phyloP scores from a whole-genome alignment of 2,329 filamentous ascomycete genomes.

The Fusarium caatingaense region DNA sequence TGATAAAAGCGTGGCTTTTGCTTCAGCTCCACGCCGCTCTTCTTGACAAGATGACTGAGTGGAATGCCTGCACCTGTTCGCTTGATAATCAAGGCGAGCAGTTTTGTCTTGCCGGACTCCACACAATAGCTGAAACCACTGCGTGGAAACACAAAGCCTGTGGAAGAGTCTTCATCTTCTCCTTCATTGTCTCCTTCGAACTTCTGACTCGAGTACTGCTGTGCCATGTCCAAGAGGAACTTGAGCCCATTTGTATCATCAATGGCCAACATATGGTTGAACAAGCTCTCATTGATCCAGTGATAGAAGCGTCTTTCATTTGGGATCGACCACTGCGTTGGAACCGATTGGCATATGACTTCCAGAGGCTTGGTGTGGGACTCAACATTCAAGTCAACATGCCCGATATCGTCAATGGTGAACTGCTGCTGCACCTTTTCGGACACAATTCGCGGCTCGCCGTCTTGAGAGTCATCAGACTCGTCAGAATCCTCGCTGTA shows the following conservation, averaged over 20 bases:
- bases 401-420: slow-evolving; percentile 80
- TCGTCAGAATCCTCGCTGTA: slow-evolving; percentile 44
- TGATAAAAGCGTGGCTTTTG: slow-evolving; percentile 79
- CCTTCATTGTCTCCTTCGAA: slow-evolving; percentile 50
- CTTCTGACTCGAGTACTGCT: slow-evolving; percentile 57
- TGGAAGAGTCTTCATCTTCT: slow-evolving; percentile 49
- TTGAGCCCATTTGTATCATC: slow-evolving; percentile 67
- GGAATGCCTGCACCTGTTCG: slow-evolving; percentile 76
- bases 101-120: slow-evolving; percentile 61
- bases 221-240: slow-evolving; percentile 66
- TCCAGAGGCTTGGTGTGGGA: slow-evolving; percentile 67
- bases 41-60: slow-evolving; percentile 72
- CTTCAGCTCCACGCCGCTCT: slow-evolving; percentile 70
- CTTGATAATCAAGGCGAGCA: slow-evolving; percentile 74
- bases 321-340: slow-evolving; percentile 48
- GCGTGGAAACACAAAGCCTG: slow-evolving; percentile 55
- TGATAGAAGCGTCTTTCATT: slow-evolving; percentile 43
- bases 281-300: slow-evolving; percentile 41
- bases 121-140: slow-evolving; percentile 59
- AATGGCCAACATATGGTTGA: slow-evolving; percentile 60
- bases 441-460: slow-evolving; percentile 58
- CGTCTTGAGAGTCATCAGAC: slow-evolving; percentile 47
- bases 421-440: slow-evolving; percentile 74
- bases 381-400: slow-evolving; percentile 75
- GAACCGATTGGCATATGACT: slow-evolving; percentile 59